Percentiles rank a stretch among this genome's conserved stretches.
phyloP scores from a whole-genome alignment of 208 protist genomes.

The Wallacemonas sp. region DNA sequence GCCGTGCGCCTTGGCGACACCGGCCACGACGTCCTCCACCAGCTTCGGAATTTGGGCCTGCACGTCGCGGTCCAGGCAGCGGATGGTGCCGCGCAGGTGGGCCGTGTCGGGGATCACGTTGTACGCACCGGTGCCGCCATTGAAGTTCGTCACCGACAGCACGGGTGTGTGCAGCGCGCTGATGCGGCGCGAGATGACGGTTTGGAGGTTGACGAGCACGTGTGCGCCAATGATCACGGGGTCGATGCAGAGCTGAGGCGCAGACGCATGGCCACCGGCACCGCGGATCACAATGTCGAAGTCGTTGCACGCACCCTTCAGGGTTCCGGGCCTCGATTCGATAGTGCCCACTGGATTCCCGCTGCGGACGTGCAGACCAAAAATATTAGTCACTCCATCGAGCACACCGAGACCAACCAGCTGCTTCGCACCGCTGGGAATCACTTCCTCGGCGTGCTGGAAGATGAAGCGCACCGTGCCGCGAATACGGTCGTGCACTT shows the following conservation, averaged over 20 bases:
- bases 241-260: slow-evolving; percentile 68
- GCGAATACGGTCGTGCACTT: slow-evolving; percentile 36
- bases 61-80: slow-evolving; percentile 65
- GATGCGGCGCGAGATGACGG: slow-evolving; percentile 64
- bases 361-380: not conserved
- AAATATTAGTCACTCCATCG: slow-evolving; percentile 35
- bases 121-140: slow-evolving; percentile 58
- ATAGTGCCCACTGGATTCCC: not conserved
- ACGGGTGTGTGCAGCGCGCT: slow-evolving; percentile 60
- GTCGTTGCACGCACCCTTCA: slow-evolving; percentile 51
- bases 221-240: slow-evolving; percentile 63
- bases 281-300: slow-evolving; percentile 74
- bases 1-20: slow-evolving; percentile 61
- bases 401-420: slow-evolving; percentile 43
- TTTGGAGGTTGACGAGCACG: slow-evolving; percentile 54
- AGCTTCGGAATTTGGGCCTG: slow-evolving; percentile 56
- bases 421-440: slow-evolving; percentile 49
- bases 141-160: slow-evolving; percentile 62
- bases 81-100: slow-evolving; percentile 72
- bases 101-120: slow-evolving; percentile 76
- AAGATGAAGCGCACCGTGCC: slow-evolving; percentile 58
- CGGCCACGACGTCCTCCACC: slow-evolving; percentile 69
- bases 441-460: slow-evolving; percentile 56
- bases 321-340: slow-evolving; percentile 3
- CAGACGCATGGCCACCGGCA: slow-evolving; percentile 64